Percentiles rank a stretch among this genome's conserved stretches.
These are phyloP conservation scores for Solanum bukasovii DNA, from an alignment of 257 asterid species.

Conservation along the genomic window DNA sequence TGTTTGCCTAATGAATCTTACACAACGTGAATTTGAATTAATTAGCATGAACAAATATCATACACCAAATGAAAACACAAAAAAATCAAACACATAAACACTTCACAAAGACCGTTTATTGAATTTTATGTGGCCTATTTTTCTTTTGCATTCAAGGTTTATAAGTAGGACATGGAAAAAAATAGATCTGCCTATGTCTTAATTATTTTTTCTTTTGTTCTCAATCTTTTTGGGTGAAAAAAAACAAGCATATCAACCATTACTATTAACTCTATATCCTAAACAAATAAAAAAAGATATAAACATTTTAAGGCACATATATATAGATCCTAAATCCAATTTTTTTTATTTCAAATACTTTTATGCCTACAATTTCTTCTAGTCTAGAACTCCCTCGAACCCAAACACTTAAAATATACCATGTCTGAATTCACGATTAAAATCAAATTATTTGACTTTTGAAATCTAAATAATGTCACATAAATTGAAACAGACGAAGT, in stretches of 20 bases:
- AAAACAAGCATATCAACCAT: neutral
- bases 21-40: neutral
- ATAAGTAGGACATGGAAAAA: neutral
- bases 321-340: neutral
- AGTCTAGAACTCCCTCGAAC: neutral
- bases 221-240: neutral
- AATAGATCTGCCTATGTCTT: neutral
- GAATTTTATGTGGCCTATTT: neutral
- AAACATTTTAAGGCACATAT: neutral
- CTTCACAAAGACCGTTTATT: neutral
- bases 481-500: no score
- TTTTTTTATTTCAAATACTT: neutral
- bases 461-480: rapidly evolving
- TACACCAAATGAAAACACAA: neutral
- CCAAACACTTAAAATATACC: no score
- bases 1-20: neutral
- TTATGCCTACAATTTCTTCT: neutral
- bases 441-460: no score
- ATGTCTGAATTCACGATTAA: no score
- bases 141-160: neutral
- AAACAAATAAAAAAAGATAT: neutral
- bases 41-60: neutral
- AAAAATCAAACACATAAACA: neutral
- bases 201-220: neutral
- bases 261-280: neutral